These are phyloP conservation scores for Heliamphora pulchella DNA, from an alignment of 179 eudicot genomes.

Conservation along the genomic window DNA sequence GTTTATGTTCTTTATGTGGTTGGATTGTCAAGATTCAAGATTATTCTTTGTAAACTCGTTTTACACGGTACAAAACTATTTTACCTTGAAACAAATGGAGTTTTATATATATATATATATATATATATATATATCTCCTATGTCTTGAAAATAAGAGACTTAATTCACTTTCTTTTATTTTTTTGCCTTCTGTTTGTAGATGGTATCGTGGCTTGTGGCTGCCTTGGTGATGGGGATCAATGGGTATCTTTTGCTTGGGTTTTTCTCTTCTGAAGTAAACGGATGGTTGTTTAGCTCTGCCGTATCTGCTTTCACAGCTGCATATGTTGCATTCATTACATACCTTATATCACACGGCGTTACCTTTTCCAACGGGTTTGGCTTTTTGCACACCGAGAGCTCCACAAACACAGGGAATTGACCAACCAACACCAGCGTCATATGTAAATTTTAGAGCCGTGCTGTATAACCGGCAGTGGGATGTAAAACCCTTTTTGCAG, in stretches of 20 bases:
- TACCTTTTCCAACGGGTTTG: not conserved
- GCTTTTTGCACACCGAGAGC: not conserved
- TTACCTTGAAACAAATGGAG: not conserved
- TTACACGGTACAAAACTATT: no score
- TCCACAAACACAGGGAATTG: not conserved
- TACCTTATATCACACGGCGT: slow-evolving; percentile 51
- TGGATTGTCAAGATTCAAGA: no score
- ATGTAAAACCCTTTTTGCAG: not conserved
- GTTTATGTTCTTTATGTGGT: no score
- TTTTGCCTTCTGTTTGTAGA: slow-evolving; percentile 27
- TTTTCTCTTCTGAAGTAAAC: slow-evolving; percentile 48
- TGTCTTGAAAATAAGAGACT: not conserved
- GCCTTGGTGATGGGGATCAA: slow-evolving; percentile 68
- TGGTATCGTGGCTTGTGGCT: slow-evolving; percentile 72
- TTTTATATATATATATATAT: no score
- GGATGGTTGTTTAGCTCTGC: slow-evolving; percentile 42
- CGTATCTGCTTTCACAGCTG: slow-evolving; percentile 36
- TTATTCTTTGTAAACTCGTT: no score
- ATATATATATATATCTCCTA: no score
- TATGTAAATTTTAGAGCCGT: not conserved
- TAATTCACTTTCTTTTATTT: not conserved
- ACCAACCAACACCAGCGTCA: not conserved
- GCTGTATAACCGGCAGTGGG: not conserved
- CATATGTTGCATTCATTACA: slow-evolving; percentile 43
- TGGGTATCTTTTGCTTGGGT: slow-evolving; percentile 72